These are phyloP conservation scores for Malassezia globosa DNA, from an alignment of 1,284 basidiomycete genomes.

Conservation along the genomic window DNA sequence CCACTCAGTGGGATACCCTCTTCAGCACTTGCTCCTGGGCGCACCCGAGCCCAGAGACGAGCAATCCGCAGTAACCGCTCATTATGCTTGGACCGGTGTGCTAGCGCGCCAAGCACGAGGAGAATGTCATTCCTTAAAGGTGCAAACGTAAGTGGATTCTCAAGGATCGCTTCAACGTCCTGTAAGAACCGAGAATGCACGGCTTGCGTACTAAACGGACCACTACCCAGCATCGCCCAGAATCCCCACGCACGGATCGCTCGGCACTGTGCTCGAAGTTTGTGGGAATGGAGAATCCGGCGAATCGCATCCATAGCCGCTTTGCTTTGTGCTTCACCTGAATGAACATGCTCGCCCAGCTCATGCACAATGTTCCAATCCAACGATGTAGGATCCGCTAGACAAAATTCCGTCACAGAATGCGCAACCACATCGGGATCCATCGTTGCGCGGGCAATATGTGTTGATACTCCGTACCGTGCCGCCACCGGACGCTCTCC, in stretches of 20 bases:
- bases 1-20: constrained; percentile 4
- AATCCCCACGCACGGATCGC: constrained; percentile 14
- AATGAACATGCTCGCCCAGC: constrained; percentile 7
- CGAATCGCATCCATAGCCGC: constrained; percentile 6
- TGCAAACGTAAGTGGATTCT: neutral
- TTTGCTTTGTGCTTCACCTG: constrained; percentile 4
- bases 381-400: neutral
- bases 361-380: constrained; percentile 14
- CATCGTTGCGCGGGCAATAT: too few relatives aligned
- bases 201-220: constrained; percentile 4
- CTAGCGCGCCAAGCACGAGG: constrained; percentile 5
- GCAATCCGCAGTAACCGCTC: constrained; percentile 1
- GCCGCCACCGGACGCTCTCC: too few relatives aligned
- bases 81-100: constrained; percentile 1
- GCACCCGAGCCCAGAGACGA: constrained; percentile 11
- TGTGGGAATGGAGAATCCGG: neutral
- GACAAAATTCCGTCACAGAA: constrained; percentile 3
- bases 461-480: too few relatives aligned
- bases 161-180: constrained; percentile 2
- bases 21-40: neutral
- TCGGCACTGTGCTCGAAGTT: constrained; percentile 2
- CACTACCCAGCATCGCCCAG: constrained; percentile 7
- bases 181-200: neutral
- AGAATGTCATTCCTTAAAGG: constrained; percentile 6
- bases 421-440: neutral